A percentile compares a stretch with the other conserved stretches of the same genome.
Conservation (phyloP, 805 yeast species). For the Ogataea polymorpha region DNA sequence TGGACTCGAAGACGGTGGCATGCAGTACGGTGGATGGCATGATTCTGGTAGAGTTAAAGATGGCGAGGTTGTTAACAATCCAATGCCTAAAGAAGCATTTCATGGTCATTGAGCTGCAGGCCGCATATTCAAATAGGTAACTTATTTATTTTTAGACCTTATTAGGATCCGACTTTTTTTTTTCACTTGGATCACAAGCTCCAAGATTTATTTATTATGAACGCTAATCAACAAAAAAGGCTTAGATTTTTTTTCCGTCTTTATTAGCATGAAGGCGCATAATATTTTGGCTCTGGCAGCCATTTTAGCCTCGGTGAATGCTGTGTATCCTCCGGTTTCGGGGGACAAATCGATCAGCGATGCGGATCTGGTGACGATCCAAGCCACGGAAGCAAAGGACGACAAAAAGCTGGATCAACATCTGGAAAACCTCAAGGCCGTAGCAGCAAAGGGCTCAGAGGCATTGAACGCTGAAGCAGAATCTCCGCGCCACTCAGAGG, state of each 20-base stretch:
- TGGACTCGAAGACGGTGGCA: conserved; percentile 32
- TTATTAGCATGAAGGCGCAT: conserved; percentile 12
- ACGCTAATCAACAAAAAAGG: background rate
- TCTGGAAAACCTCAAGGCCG: conserved; percentile 14
- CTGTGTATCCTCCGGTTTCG: conserved; percentile 22
- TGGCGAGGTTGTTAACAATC: conserved; percentile 64
- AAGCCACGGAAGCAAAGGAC: conserved; percentile 9
- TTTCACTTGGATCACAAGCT: no score
- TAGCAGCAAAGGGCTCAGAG: conserved; percentile 14
- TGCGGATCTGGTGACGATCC: conserved; percentile 22
- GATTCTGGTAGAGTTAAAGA: conserved; percentile 53
- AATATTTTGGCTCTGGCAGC: conserved; percentile 8
- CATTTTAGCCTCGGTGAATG: conserved; percentile 9
- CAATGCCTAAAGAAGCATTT: conserved; percentile 43
- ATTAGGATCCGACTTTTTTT: background rate
- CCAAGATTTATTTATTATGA: no score
- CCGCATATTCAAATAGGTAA: conserved; percentile 6
- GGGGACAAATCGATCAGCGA: conserved; percentile 10
- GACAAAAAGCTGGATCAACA: conserved; percentile 15
- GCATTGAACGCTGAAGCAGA: conserved; percentile 12
- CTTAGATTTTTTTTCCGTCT: background rate
- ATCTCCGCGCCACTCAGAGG: conserved; percentile 32
- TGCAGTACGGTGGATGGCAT: conserved; percentile 78
- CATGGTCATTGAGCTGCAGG: conserved; percentile 25
- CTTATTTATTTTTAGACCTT: conserved; percentile 3